phyloP scores from a whole-genome alignment of 371 early-diverging fungal species.

The Funneliformis caledonium region DNA sequence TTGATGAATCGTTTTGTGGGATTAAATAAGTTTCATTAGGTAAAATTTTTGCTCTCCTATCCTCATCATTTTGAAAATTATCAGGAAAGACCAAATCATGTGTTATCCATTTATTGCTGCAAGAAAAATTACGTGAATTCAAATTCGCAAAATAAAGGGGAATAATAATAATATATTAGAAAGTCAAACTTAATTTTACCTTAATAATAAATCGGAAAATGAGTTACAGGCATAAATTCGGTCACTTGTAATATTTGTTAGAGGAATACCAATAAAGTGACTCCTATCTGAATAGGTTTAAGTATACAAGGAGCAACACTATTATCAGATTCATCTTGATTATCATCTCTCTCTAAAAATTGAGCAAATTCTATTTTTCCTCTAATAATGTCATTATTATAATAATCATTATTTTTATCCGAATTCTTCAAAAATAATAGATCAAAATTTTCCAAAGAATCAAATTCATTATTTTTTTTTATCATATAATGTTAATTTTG shows the following conservation, averaged over 20 bases:
- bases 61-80: not conserved
- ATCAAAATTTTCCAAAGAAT: constrained; percentile 11
- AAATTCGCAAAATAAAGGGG: not conserved
- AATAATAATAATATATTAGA: too few species aligned
- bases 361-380: constrained; percentile 20
- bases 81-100: not conserved
- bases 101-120: constrained; percentile 17
- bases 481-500: constrained; percentile 9
- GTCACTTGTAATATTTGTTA: not conserved
- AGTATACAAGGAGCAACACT: not conserved
- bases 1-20: not conserved
- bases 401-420: constrained; percentile 16
- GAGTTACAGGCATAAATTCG: constrained; percentile 1
- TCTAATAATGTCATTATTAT: constrained; percentile 1
- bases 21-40: not conserved
- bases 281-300: constrained; percentile 9
- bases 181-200: constrained; percentile 3
- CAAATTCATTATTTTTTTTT: constrained; percentile 2
- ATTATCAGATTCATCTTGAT: not conserved
- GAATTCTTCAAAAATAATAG: constrained; percentile 12
- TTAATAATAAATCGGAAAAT: constrained; percentile 3
- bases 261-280: constrained; percentile 19
- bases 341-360: not conserved
- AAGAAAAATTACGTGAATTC: not conserved
- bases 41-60: not conserved